Percentiles rank a stretch among this genome's conserved stretches.
Conservation (phyloP, 225 moss, liverwort and hornwort species). For the Rhytidiadelphus loreus region DNA sequence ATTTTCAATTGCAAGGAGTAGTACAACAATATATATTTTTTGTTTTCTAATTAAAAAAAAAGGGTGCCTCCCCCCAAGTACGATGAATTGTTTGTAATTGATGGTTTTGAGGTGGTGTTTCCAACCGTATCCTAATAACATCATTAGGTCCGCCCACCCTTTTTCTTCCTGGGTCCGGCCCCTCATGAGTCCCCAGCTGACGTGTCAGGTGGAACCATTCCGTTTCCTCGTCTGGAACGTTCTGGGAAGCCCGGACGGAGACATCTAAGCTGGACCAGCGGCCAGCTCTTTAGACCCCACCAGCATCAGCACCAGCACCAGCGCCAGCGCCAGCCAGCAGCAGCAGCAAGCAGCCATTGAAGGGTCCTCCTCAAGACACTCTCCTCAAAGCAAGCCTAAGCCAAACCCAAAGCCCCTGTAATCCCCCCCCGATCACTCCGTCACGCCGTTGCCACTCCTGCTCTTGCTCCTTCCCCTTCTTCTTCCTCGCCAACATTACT, state of each 20-base stretch:
- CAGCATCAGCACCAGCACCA: too few species aligned
- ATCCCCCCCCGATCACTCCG: not conserved
- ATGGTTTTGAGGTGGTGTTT: too few species aligned
- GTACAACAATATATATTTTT: too few species aligned
- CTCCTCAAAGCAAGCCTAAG: not conserved
- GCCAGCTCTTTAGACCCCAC: not conserved
- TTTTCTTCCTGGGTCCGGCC: not conserved
- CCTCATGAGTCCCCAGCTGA: not conserved
- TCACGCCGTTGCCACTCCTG: too few species aligned
- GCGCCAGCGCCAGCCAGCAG: too few species aligned
- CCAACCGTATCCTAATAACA: not conserved
- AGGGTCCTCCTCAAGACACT: not conserved
- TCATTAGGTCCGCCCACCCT: not conserved
- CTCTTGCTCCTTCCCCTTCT: not conserved
- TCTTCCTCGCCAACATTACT: not conserved
- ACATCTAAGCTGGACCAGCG: not conserved
- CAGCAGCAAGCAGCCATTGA: not conserved
- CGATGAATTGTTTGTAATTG: too few species aligned
- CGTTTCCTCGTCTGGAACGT: not conserved
- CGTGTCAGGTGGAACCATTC: not conserved
- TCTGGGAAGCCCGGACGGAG: not conserved
- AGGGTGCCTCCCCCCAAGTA: too few species aligned
- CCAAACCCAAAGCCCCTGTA: constrained; percentile 1
- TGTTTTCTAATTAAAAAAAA: too few species aligned
- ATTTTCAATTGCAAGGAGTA: too few species aligned